These are phyloP conservation scores for Alternaria incomplexa DNA, from an alignment of 2,329 filamentous ascomycete genomes.

Conservation along the genomic window DNA sequence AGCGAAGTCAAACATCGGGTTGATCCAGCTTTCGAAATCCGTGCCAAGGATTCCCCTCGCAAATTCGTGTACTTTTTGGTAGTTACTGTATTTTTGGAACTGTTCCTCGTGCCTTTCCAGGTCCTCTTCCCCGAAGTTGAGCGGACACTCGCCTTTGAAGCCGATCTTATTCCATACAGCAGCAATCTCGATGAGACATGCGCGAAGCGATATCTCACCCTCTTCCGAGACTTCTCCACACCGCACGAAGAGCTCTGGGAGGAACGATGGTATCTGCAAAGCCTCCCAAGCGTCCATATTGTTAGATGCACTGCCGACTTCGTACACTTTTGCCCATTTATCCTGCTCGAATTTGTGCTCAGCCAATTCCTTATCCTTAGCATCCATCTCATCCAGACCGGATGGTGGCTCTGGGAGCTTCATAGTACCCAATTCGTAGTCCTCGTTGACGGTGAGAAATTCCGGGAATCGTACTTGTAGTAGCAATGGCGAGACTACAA, in stretches of 20 bases:
- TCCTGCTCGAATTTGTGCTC: too few species aligned
- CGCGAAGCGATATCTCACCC: conserved; percentile 41
- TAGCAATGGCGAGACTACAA: conserved; percentile 24
- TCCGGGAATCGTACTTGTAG: conserved; percentile 26
- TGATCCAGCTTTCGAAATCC: conserved; percentile 47
- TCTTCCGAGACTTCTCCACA: conserved; percentile 35
- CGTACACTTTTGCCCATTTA: too few species aligned
- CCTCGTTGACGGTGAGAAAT: conserved; percentile 21
- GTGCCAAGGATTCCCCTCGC: conserved; percentile 38
- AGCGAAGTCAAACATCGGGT: conserved; percentile 38
- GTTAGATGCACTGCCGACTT: too few species aligned
- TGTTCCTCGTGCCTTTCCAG: conserved; percentile 33
- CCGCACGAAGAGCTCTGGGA: conserved; percentile 41
- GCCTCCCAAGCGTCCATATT: too few species aligned
- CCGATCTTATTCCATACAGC: conserved; percentile 33
- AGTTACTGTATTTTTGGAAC: conserved; percentile 41
- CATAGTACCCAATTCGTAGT: conserved; percentile 13
- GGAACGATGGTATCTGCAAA: conserved; percentile 14
- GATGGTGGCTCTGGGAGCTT: conserved; percentile 12
- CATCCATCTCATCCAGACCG: conserved; percentile 15
- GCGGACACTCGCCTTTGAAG: conserved; percentile 33
- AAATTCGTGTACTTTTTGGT: conserved; percentile 33
- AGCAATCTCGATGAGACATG: conserved; percentile 43
- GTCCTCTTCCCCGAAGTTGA: conserved; percentile 36
- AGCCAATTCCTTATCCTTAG: conserved; percentile 3